phyloP scores from a whole-genome alignment of 2,329 filamentous ascomycete genomes.

The Polytolypa hystricis region DNA sequence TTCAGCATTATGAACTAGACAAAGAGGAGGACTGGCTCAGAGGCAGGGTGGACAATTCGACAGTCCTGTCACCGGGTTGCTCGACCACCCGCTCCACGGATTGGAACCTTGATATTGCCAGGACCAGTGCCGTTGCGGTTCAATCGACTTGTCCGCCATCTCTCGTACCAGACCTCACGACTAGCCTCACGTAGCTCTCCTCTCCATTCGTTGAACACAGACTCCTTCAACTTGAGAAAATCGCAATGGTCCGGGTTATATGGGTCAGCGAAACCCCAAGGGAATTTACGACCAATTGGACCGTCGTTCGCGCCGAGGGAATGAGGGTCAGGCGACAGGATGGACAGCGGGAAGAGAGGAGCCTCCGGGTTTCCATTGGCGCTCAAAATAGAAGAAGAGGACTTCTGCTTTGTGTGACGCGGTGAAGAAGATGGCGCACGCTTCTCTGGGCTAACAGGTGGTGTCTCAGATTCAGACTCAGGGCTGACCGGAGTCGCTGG shows the following conservation, averaged over 20 bases:
- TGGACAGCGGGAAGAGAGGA: slow-evolving; percentile 76
- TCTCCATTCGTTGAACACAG: slow-evolving; percentile 89
- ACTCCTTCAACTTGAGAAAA: slow-evolving; percentile 79
- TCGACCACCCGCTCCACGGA: neutral
- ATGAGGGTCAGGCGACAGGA: slow-evolving; percentile 88
- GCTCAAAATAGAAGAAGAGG: slow-evolving; percentile 20
- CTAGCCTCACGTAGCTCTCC: slow-evolving; percentile 81
- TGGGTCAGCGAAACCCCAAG: slow-evolving; percentile 94
- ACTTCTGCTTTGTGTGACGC: slow-evolving; percentile 39
- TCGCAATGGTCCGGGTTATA: slow-evolving; percentile 89
- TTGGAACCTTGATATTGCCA: neutral
- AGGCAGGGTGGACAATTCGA: no score
- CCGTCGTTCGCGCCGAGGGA: slow-evolving; percentile 41
- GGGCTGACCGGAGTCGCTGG: slow-evolving; percentile 9
- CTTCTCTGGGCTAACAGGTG: slow-evolving; percentile 3
- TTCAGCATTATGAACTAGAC: no score
- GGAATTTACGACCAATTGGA: slow-evolving; percentile 70
- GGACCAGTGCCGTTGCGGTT: slow-evolving; percentile 15
- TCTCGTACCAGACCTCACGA: slow-evolving; percentile 87
- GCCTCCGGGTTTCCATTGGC: slow-evolving; percentile 16
- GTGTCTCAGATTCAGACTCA: slow-evolving; percentile 1
- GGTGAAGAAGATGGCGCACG: slow-evolving; percentile 17
- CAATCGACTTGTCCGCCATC: slow-evolving; percentile 62
- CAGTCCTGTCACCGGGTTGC: slow-evolving; percentile 4
- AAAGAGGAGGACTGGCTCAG: no score